Conservation (phyloP, 2,329 filamentous ascomycete genomes). For the Fusarium sacchari region DNA sequence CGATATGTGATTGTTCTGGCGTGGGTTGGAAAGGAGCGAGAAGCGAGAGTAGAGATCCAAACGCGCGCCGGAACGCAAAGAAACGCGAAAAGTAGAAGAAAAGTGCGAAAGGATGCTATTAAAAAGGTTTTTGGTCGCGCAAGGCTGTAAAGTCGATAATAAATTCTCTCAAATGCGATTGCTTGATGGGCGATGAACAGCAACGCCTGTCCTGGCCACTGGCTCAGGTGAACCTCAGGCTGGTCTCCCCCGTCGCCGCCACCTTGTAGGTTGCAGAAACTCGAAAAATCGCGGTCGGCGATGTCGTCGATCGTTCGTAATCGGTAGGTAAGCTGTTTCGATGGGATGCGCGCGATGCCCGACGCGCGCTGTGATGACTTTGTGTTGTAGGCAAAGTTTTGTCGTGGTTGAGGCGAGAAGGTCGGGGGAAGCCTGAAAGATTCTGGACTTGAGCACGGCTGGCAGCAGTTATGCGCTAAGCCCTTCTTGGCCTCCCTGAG, state of each 20-base stretch:
- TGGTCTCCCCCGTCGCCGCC: conserved; percentile 58
- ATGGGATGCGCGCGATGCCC: conserved; percentile 56
- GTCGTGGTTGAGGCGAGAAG: conserved; percentile 56
- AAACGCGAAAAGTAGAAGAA: conserved; percentile 43
- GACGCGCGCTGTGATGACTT: conserved; percentile 64
- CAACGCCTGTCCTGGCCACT: conserved; percentile 57
- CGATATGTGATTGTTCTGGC: conserved; percentile 48
- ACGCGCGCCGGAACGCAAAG: conserved; percentile 39
- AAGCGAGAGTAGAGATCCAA: conserved; percentile 37
- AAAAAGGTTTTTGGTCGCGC: conserved; percentile 38
- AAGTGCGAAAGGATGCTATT: conserved; percentile 35
- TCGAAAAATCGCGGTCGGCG: conserved; percentile 51
- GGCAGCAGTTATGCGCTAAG: conserved; percentile 42
- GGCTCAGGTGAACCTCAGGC: conserved; percentile 60
- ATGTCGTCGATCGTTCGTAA: conserved; percentile 46
- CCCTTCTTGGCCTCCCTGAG: conserved; percentile 30
- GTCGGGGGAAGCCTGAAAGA: conserved; percentile 54
- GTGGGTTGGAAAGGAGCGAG: conserved; percentile 43
- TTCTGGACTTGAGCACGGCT: conserved; percentile 56
- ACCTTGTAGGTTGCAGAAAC: conserved; percentile 51
- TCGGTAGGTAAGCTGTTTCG: conserved; percentile 43
- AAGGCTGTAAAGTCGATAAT: conserved; percentile 47
- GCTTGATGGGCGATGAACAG: conserved; percentile 54
- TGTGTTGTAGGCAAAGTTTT: conserved; percentile 53
- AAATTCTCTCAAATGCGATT: conserved; percentile 46